phyloP scores from a whole-genome alignment of 2,329 filamentous ascomycete species.

The Falciphora oryzae region DNA sequence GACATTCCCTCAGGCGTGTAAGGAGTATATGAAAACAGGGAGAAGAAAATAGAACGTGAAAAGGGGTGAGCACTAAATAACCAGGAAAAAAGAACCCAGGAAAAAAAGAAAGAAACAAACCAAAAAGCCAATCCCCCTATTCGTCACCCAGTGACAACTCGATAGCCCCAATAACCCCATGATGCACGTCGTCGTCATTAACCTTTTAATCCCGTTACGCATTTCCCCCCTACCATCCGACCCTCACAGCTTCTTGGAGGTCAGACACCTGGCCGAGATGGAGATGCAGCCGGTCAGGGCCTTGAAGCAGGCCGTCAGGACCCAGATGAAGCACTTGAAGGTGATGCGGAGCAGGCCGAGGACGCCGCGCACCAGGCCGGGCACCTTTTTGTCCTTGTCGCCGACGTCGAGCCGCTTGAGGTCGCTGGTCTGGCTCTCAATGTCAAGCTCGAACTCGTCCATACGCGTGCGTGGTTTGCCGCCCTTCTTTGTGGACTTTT shows the following conservation, averaged over 20 bases:
- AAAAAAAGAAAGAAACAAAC: constrained; percentile 8
- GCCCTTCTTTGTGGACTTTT: constrained; percentile 11
- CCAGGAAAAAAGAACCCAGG: constrained; percentile 7
- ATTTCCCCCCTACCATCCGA: not conserved
- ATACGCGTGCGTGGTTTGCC: constrained; percentile 27
- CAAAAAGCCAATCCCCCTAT: not conserved
- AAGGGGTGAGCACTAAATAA: not conserved
- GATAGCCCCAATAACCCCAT: constrained; percentile 4
- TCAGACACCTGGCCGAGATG: constrained; percentile 45
- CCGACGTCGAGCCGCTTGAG: constrained; percentile 36
- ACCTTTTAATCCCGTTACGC: not conserved
- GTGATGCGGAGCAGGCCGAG: constrained; percentile 46
- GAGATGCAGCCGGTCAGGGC: constrained; percentile 44
- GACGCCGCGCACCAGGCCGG: constrained; percentile 40
- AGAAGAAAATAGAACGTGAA: not conserved
- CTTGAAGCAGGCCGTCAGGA: constrained; percentile 50
- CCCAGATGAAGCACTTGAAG: constrained; percentile 55
- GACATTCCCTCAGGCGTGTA: not conserved
- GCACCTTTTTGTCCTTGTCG: constrained; percentile 44
- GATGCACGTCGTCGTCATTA: constrained; percentile 8
- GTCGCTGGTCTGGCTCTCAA: constrained; percentile 55
- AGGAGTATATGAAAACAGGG: not conserved
- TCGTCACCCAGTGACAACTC: constrained; percentile 2
- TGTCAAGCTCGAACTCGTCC: constrained; percentile 55
- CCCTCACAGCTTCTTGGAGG: constrained; percentile 32